Conservation (phyloP, 2,329 filamentous ascomycete genomes). For the Trichoderma guizhouense region DNA sequence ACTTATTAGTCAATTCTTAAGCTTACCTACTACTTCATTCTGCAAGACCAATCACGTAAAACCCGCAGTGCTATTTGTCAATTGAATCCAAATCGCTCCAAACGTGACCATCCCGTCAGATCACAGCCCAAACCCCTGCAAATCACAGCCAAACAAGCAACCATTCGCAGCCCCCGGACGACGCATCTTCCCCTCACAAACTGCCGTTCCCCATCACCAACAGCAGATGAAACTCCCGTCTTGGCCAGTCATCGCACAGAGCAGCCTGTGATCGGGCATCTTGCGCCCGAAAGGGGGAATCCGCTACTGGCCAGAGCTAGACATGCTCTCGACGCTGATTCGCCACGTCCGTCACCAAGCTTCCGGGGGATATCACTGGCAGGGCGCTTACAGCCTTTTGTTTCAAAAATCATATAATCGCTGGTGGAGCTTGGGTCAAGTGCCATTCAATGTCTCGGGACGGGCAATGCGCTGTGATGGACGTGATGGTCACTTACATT, state of each 20-base stretch:
- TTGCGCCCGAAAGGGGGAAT: background rate
- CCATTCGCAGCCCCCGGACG: background rate
- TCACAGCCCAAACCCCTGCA: background rate
- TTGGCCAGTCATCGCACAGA: background rate
- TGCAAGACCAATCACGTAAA: background rate
- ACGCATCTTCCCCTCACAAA: background rate
- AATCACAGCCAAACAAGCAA: background rate
- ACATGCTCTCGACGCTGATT: slow-evolving; percentile 1
- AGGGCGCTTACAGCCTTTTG: slow-evolving; percentile 7
- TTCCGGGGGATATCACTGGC: slow-evolving; percentile 4
- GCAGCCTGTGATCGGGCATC: background rate
- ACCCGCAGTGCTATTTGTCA: background rate
- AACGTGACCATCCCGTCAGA: background rate
- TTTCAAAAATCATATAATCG: background rate
- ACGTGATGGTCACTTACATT: background rate
- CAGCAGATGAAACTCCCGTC: background rate
- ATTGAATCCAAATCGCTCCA: background rate
- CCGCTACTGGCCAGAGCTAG: background rate
- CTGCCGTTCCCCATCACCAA: background rate
- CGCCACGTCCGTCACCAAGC: background rate
- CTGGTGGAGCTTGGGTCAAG: background rate
- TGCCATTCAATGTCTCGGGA: slow-evolving; percentile 11
- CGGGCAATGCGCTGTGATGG: background rate
- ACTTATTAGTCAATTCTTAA: background rate
- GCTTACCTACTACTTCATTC: background rate